Conservation (phyloP, 139 green algal species). For the Limnomonas spitsbergensis region DNA sequence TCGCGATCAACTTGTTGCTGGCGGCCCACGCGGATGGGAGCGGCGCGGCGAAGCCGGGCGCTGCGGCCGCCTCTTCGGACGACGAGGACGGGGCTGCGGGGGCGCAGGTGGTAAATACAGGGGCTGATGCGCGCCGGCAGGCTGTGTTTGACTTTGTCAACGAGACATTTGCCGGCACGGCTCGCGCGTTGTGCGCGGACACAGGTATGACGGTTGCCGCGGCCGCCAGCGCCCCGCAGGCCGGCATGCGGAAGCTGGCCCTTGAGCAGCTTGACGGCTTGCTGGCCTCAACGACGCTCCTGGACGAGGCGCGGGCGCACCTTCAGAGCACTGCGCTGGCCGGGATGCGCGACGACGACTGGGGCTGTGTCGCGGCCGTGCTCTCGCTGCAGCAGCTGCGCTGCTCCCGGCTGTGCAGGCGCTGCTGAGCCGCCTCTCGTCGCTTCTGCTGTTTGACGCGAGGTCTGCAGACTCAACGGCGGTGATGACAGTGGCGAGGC, state of each 20-base stretch:
- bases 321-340: slow-evolving; percentile 8
- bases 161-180: slow-evolving; percentile 22
- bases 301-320: background rate
- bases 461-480: slow-evolving; percentile 24
- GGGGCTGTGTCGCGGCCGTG: slow-evolving; percentile 25
- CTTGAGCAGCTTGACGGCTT: slow-evolving; percentile 40
- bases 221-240: slow-evolving; percentile 37
- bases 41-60: background rate
- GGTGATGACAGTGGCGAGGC: slow-evolving; percentile 20
- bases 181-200: slow-evolving; percentile 20
- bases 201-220: slow-evolving; percentile 38
- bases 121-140: background rate
- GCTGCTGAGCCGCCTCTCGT: slow-evolving; percentile 17
- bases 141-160: slow-evolving; percentile 43
- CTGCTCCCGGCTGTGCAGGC: slow-evolving; percentile 43
- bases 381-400: slow-evolving; percentile 22
- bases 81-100: background rate
- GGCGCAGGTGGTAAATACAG: too few relatives aligned
- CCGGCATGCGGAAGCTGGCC: slow-evolving; percentile 46
- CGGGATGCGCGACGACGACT: slow-evolving; percentile 31
- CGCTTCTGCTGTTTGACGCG: slow-evolving; percentile 16
- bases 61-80: background rate
- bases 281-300: background rate
- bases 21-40: slow-evolving; percentile 4
- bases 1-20: slow-evolving; percentile 45